Conservation (phyloP, 805 yeast genomes). For the Candida tibetensis region DNA sequence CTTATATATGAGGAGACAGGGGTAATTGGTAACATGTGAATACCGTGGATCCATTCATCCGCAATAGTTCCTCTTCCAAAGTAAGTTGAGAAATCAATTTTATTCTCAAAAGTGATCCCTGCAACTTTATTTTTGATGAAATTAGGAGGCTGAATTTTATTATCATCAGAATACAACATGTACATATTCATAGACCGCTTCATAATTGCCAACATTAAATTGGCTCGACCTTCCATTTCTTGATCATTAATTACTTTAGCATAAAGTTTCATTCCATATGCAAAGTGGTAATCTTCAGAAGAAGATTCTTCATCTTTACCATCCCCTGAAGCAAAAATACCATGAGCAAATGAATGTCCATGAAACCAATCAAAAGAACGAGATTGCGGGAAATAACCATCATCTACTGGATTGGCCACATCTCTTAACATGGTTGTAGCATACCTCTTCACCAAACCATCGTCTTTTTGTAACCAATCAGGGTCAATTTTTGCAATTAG, state of each 20-base stretch:
- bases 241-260: conserved; percentile 53
- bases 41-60: conserved; percentile 71
- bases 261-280: conserved; percentile 66
- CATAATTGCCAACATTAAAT: conserved; percentile 60
- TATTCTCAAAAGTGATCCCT: conserved; percentile 73
- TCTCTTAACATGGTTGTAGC: conserved; percentile 62
- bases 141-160: conserved; percentile 53
- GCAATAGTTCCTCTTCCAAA: conserved; percentile 61
- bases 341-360: conserved; percentile 81
- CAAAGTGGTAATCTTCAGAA: conserved; percentile 72
- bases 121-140: conserved; percentile 64
- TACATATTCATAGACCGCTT: conserved; percentile 52
- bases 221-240: conserved; percentile 52
- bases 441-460: conserved; percentile 44
- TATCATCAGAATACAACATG: conserved; percentile 53
- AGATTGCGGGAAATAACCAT: conserved; percentile 59
- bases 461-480: conserved; percentile 29
- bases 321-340: conserved; percentile 66
- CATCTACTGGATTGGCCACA: conserved; percentile 59
- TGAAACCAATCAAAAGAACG: conserved; percentile 72
- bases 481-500: conserved; percentile 56
- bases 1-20: conserved; percentile 64
- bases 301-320: conserved; percentile 76
- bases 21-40: conserved; percentile 73
- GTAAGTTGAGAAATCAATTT: conserved; percentile 69